These are phyloP conservation scores for Aristolochia californica DNA, from an alignment of 164 flowering plant species.

Conservation along the genomic window DNA sequence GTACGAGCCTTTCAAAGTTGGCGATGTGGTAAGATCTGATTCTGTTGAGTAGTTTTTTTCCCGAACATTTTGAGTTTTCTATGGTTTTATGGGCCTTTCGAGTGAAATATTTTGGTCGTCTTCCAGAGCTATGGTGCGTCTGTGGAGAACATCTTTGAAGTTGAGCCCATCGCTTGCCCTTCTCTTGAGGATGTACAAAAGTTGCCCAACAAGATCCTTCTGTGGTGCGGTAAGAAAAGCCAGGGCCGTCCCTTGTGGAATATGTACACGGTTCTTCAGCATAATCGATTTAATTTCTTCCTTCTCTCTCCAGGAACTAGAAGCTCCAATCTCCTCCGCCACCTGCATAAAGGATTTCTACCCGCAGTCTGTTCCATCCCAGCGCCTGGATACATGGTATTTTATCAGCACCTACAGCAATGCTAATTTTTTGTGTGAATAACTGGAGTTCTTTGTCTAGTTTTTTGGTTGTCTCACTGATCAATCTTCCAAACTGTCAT, in stretches of 20 bases:
- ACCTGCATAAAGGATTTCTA: constrained; percentile 64
- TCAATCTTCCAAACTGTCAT: too few relatives aligned
- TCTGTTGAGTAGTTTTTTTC: not conserved
- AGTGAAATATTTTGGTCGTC: not conserved
- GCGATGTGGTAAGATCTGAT: constrained; percentile 40
- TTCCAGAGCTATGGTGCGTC: constrained; percentile 55
- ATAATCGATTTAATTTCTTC: not conserved
- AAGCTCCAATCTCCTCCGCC: constrained; percentile 70
- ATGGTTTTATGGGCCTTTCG: not conserved
- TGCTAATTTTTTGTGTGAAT: not conserved
- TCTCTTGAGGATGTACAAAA: constrained; percentile 53
- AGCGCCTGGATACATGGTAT: constrained; percentile 86
- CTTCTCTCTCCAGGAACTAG: constrained; percentile 38
- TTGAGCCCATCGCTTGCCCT: constrained; percentile 45
- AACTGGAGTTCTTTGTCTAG: too few relatives aligned
- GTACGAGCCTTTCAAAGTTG: constrained; percentile 60
- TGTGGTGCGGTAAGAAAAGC: constrained; percentile 77
- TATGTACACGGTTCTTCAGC: too few relatives aligned
- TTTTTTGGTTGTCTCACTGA: too few relatives aligned
- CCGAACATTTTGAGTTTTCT: not conserved
- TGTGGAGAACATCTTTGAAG: constrained; percentile 45
- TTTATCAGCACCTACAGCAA: not conserved
- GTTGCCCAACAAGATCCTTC: constrained; percentile 65
- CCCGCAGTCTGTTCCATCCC: constrained; percentile 72
- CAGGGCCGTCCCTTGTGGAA: too few relatives aligned